Conservation (phyloP, 176 grass and related monocot genomes). For the Rhynchospora tenuis region DNA sequence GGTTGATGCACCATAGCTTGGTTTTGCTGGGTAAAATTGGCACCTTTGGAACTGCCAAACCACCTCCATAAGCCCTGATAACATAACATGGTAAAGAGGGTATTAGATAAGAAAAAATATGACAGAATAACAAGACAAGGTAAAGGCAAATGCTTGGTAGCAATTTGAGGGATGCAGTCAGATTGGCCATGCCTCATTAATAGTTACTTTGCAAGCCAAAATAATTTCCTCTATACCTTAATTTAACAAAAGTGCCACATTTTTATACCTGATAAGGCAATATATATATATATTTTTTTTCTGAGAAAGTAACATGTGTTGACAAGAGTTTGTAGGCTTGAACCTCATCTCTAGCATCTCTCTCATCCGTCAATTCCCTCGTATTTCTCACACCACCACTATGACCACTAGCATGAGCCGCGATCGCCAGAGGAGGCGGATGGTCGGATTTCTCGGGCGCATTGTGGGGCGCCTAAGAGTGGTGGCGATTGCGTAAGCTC, state of each 20-base stretch:
- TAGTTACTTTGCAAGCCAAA: neutral
- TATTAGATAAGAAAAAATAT: neutral
- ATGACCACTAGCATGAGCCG: neutral
- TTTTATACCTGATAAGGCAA: no score
- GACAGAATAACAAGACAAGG: neutral
- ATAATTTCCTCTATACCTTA: neutral
- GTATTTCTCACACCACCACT: neutral
- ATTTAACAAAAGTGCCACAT: neutral
- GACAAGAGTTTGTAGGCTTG: neutral
- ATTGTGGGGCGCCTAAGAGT: conserved; percentile 10
- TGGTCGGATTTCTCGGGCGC: conserved; percentile 9
- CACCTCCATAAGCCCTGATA: neutral
- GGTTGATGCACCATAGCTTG: neutral
- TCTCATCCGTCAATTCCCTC: neutral
- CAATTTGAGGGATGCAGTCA: neutral
- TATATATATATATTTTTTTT: neutral
- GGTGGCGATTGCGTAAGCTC: neutral
- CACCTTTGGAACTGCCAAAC: neutral
- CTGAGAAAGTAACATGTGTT: neutral
- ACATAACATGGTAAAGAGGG: neutral
- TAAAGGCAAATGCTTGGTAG: neutral
- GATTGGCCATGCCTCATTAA: neutral
- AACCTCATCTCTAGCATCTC: neutral
- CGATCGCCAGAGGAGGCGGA: neutral
- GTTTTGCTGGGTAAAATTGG: neutral